A percentile compares a stretch with the other conserved stretches of the same genome.
These are phyloP conservation scores for Penicillium bovifimosum DNA, from an alignment of 495 filamentous ascomycete genomes.

Conservation along the genomic window DNA sequence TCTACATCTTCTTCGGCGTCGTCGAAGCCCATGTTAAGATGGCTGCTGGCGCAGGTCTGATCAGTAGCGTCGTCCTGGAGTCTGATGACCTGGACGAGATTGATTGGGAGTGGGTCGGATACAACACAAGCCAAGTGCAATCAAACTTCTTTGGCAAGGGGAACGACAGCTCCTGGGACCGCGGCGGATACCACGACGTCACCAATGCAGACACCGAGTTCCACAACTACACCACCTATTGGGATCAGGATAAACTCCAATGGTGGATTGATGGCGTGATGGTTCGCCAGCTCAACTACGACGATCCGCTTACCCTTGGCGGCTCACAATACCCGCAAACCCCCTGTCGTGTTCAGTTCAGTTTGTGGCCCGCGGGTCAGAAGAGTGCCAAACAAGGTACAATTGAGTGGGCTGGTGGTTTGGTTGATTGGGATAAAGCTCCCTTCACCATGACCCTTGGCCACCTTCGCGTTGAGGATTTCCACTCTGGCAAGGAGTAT, in stretches of 20 bases:
- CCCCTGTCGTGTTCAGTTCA: constrained; percentile 75
- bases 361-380: constrained; percentile 75
- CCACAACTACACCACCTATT: constrained; percentile 88
- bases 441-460: constrained; percentile 69
- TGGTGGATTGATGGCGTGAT: constrained; percentile 75
- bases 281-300: constrained; percentile 58
- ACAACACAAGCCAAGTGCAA: constrained; percentile 58
- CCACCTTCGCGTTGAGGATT: constrained; percentile 34
- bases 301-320: constrained; percentile 44
- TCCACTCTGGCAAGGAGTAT: constrained; percentile 37
- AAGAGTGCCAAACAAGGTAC: constrained; percentile 49
- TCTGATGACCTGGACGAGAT: constrained; percentile 93
- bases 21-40: constrained; percentile 68
- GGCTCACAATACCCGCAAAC: constrained; percentile 81
- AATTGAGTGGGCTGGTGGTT: constrained; percentile 42
- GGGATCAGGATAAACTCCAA: constrained; percentile 67
- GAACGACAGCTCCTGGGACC: constrained; percentile 62
- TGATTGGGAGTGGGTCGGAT: constrained; percentile 68
- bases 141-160: constrained; percentile 96
- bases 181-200: constrained; percentile 60
- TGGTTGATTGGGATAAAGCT: constrained; percentile 57
- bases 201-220: constrained; percentile 57
- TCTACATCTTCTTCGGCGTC: constrained; percentile 82
- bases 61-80: constrained; percentile 80
- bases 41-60: constrained; percentile 64